A percentile compares a stretch with the other conserved stretches of the same genome.
Conservation (phyloP, 306 rosid genomes). For the Biancaea sappan region DNA sequence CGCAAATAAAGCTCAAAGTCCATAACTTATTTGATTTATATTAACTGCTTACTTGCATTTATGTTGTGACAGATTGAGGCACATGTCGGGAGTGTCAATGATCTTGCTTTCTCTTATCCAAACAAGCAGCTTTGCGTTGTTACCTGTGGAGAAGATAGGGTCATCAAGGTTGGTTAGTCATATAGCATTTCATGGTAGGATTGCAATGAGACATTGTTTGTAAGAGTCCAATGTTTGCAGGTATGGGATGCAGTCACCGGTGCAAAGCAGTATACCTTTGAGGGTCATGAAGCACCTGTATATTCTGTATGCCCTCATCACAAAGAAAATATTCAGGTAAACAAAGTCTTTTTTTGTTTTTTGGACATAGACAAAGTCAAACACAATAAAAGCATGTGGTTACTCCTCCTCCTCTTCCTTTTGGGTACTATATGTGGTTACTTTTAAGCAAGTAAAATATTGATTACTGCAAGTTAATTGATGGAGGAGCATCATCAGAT, state of each 20-base stretch:
- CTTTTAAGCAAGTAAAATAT: not conserved
- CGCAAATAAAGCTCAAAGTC: constrained; percentile 13
- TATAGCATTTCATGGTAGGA: constrained; percentile 29
- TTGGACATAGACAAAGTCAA: constrained; percentile 33
- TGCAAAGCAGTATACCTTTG: constrained; percentile 70
- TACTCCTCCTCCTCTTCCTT: not conserved
- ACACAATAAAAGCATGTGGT: not conserved
- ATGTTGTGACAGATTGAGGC: constrained; percentile 82
- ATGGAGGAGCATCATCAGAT: constrained; percentile 21
- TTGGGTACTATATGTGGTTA: not conserved
- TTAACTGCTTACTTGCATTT: constrained; percentile 23
- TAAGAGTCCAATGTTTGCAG: constrained; percentile 51
- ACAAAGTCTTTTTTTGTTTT: no score
- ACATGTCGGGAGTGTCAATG: constrained; percentile 94
- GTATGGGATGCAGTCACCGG: constrained; percentile 98
- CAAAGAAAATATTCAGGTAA: constrained; percentile 97
- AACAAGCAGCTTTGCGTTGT: constrained; percentile 91
- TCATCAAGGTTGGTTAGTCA: constrained; percentile 80
- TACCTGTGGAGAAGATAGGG: constrained; percentile 97
- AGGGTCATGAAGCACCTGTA: constrained; percentile 96
- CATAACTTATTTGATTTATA: constrained; percentile 2
- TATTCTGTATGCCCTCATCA: constrained; percentile 97
- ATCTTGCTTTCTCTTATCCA: constrained; percentile 96
- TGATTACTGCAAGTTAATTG: not conserved
- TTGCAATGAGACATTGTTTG: constrained; percentile 19